These are phyloP conservation scores for Haematococcus sp. DNA, from an alignment of 139 green algal genomes.

Conservation along the genomic window DNA sequence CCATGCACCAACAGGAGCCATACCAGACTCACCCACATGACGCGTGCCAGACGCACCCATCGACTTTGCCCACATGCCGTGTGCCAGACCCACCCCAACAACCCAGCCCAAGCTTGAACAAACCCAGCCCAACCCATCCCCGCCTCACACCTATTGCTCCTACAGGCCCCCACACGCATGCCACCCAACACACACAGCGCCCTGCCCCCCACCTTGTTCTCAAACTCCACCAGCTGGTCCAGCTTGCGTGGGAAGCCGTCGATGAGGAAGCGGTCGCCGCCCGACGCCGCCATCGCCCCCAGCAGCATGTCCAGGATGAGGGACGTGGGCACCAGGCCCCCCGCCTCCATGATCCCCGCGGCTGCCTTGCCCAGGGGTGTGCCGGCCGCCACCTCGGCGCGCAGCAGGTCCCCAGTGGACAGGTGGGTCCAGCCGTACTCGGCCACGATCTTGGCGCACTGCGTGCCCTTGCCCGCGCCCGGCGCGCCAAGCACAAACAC, in stretches of 20 bases:
- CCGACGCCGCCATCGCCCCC: too few species aligned
- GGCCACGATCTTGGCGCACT: slow-evolving; percentile 41
- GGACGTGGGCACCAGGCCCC: slow-evolving; percentile 41
- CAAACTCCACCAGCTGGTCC: slow-evolving; percentile 73
- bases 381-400: slow-evolving; percentile 34
- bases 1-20: too few species aligned
- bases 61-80: too few species aligned
- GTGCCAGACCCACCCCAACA: too few species aligned
- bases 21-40: too few species aligned
- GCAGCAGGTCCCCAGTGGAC: slow-evolving; percentile 49
- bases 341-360: neutral
- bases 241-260: slow-evolving; percentile 81
- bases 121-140: too few species aligned
- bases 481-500: slow-evolving; percentile 42
- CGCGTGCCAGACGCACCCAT: too few species aligned
- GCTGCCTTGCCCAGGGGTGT: slow-evolving; percentile 14
- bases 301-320: too few species aligned
- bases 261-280: slow-evolving; percentile 48
- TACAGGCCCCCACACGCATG: too few species aligned
- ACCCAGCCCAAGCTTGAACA: too few species aligned
- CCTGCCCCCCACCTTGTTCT: slow-evolving; percentile 55
- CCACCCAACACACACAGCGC: too few species aligned
- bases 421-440: slow-evolving; percentile 49
- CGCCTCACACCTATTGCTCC: too few species aligned
- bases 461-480: slow-evolving; percentile 49